Conservation (phyloP, 2,329 filamentous ascomycete genomes). For the Claviceps sp. region DNA sequence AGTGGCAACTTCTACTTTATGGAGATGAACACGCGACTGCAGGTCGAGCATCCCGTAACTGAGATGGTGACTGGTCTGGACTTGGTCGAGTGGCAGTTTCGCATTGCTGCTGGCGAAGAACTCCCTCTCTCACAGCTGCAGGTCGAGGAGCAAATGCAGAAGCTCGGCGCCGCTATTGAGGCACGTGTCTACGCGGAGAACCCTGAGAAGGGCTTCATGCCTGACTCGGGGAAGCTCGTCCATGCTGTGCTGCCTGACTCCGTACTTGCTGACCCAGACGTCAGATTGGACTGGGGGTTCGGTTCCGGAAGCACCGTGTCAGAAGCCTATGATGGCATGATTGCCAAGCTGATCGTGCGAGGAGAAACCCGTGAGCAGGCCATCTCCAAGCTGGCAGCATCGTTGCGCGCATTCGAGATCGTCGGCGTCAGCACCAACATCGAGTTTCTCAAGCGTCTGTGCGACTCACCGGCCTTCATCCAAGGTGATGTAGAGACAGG, state of each 20-base stretch:
- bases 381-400: constrained; percentile 67
- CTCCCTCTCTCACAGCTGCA: constrained; percentile 42
- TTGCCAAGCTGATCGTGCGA: constrained; percentile 89
- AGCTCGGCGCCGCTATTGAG: constrained; percentile 79
- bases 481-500: constrained; percentile 86
- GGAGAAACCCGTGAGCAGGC: constrained; percentile 67
- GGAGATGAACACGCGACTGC: constrained; percentile 77
- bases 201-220: constrained; percentile 81
- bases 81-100: constrained; percentile 92
- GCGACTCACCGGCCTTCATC: constrained; percentile 68
- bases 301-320: constrained; percentile 83
- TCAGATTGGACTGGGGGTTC: constrained; percentile 90
- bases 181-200: constrained; percentile 95
- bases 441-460: constrained; percentile 86
- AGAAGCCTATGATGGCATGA: constrained; percentile 96
- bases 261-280: constrained; percentile 47
- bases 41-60: constrained; percentile 92
- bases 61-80: constrained; percentile 55
- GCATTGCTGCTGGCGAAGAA: constrained; percentile 48
- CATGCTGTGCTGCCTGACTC: constrained; percentile 64
- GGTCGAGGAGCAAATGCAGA: constrained; percentile 62
- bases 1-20: constrained; percentile 71
- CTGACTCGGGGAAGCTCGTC: constrained; percentile 78
- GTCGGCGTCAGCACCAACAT: constrained; percentile 91
- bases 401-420: constrained; percentile 80